phyloP scores from a whole-genome alignment of 208 protist species.

The Porcisia deanei region DNA sequence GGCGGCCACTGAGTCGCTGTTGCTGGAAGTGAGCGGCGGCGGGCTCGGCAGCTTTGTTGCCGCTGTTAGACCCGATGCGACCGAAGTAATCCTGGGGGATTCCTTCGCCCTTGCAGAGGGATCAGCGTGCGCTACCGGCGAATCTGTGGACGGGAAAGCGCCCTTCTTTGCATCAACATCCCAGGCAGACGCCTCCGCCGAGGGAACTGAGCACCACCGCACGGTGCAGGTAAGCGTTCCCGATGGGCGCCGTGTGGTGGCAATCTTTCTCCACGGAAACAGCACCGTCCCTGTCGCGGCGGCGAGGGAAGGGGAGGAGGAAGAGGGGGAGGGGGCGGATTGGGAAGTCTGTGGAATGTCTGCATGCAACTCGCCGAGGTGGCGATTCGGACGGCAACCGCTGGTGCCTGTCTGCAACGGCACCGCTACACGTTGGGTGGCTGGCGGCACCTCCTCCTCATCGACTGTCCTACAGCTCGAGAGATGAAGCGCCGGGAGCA shows the following conservation, averaged over 20 bases:
- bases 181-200: background rate
- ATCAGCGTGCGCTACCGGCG: background rate
- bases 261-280: background rate
- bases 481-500: conserved; percentile 1
- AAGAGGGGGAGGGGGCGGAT: background rate
- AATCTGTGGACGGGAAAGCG: background rate
- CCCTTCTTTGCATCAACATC: background rate
- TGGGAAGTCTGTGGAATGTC: background rate
- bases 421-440: background rate
- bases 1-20: background rate
- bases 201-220: conserved; percentile 10
- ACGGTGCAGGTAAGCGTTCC: background rate
- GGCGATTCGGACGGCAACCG: background rate
- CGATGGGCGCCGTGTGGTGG: background rate
- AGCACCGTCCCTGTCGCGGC: background rate
- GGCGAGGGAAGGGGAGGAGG: background rate
- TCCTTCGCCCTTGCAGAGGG: background rate
- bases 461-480: background rate
- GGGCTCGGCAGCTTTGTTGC: background rate
- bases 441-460: conserved; percentile 1
- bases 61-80: background rate
- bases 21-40: background rate
- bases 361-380: background rate
- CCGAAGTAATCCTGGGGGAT: background rate
- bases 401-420: background rate